Evolutionary conservation across 2,329 filamentous ascomycete genomes (phyloP).

Genomic region (Penicillium nordicum): DNA sequence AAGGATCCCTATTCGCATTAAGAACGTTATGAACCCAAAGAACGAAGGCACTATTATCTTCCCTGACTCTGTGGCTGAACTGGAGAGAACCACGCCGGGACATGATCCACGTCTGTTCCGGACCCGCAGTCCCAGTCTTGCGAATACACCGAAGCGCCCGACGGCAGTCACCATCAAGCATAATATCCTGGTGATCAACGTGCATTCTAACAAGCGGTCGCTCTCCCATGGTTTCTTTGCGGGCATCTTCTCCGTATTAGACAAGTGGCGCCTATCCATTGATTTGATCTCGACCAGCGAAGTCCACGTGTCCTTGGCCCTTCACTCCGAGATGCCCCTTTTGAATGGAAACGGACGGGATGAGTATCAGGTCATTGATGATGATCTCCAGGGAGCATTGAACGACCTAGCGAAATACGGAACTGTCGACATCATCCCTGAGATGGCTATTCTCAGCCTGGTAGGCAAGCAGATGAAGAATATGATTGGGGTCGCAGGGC

Average conservation of each 20-base stretch:
- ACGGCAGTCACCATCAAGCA: slow-evolving; percentile 97
- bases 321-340: slow-evolving; percentile 70
- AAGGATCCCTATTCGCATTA: slow-evolving; percentile 65
- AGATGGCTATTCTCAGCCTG: slow-evolving; percentile 93
- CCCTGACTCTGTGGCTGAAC: slow-evolving; percentile 63
- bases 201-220: slow-evolving; percentile 95
- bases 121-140: slow-evolving; percentile 46
- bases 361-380: slow-evolving; percentile 55
- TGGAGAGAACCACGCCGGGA: slow-evolving; percentile 51
- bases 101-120: slow-evolving; percentile 56
- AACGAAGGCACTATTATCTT: slow-evolving; percentile 64
- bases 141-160: slow-evolving; percentile 65
- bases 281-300: slow-evolving; percentile 96
- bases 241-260: slow-evolving; percentile 85
- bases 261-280: slow-evolving; percentile 81
- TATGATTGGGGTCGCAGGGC: slow-evolving; percentile 89
- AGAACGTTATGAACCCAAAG: slow-evolving; percentile 66
- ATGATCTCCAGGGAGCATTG: slow-evolving; percentile 63
- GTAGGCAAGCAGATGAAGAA: slow-evolving; percentile 97
- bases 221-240: slow-evolving; percentile 96
- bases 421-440: slow-evolving; percentile 81
- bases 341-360: slow-evolving; percentile 47
- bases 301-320: slow-evolving; percentile 95
- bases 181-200: slow-evolving; percentile 93
- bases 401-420: slow-evolving; percentile 75